Evolutionary conservation across 345 rosid species (phyloP), one percentile per base, ranked within the genome.

Genomic region (Populus euphratica): DNA sequence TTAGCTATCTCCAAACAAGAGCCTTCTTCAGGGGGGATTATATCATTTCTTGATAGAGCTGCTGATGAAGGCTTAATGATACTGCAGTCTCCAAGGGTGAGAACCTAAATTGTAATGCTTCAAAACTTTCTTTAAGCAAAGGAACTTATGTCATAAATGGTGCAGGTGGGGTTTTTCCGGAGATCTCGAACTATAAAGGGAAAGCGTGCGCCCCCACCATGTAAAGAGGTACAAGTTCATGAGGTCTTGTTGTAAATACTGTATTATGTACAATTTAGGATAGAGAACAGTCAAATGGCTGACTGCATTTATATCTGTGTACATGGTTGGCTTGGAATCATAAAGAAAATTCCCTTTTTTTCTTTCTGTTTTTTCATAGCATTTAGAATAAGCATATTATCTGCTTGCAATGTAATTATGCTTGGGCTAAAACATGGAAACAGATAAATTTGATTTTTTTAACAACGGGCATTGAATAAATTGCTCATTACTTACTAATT

Each of bases 141-240:
- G 68, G 23, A 23, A n/a, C 83, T 86, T 66, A 84, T 39, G 54
- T 73, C 35, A 47, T 61, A 35, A 75, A 76, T 56, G 73, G 50
- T 78, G 85, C 88, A 95, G 99, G 97, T 93, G 77, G 98, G 98
- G 12, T 82, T 78, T 74, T 95, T 95, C 83, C 85, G 91, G 75
- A 89, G 96, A 89, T 91, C 91, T 66, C 90, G 90, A 78, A 92
- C 91, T 76, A 88, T 88, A 69, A 95, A 95, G 81, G 96, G 94
- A 56, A 90, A 89, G 86, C 90, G 90, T 41, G 82, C 86, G 68
- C 93, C 96, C n/a, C 89, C 97, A n/a, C 77, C 90, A n/a, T 93
- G 99, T 86, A 86, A 88, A 86, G 93, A 92, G 99, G 99, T 93
- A 90, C 4, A 9, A 70, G 44, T 73, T 82, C 18, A 69, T 39